Evolutionary conservation across 2,329 filamentous ascomycete species (phyloP).

Genomic region (Trichoderma guizhouense): DNA sequence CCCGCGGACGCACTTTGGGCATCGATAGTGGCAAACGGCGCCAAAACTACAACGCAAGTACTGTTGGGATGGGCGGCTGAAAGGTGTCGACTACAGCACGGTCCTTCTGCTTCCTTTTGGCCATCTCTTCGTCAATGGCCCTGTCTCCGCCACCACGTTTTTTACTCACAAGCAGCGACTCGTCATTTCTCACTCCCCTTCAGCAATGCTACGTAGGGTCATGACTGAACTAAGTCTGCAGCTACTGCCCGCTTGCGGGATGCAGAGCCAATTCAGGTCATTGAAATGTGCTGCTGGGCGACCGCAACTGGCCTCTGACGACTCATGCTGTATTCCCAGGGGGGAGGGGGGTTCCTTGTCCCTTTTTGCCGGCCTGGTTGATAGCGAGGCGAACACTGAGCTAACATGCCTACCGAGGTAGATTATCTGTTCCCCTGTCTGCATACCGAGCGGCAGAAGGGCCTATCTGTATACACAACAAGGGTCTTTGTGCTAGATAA

Average conservation of each 20-base stretch:
- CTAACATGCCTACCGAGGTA: not conserved
- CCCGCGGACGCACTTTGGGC: not conserved
- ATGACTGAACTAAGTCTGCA: conserved; percentile 6
- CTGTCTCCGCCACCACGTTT: not conserved
- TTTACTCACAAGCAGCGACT: conserved; percentile 1
- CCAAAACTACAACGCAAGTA: not conserved
- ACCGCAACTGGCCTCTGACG: not conserved
- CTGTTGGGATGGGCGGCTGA: not conserved
- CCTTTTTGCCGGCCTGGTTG: not conserved
- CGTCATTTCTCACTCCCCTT: conserved; percentile 1
- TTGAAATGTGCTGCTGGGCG: not conserved
- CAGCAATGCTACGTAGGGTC: not conserved
- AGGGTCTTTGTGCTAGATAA: not conserved
- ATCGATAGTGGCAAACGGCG: not conserved
- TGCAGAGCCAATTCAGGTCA: not conserved
- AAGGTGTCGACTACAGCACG: not conserved
- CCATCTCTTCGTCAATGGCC: not conserved
- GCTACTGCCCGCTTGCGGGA: not conserved
- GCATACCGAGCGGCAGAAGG: not conserved
- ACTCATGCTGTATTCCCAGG: not conserved
- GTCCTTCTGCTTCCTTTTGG: not conserved
- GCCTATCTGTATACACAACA: not conserved
- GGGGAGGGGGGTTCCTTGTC: not conserved
- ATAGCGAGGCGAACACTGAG: not conserved
- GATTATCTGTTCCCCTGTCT: not conserved